Evolutionary conservation across 164 flowering plant genomes (phyloP), one percentile per base, ranked within the genome.

Genomic region (Stephania cephalantha): DNA sequence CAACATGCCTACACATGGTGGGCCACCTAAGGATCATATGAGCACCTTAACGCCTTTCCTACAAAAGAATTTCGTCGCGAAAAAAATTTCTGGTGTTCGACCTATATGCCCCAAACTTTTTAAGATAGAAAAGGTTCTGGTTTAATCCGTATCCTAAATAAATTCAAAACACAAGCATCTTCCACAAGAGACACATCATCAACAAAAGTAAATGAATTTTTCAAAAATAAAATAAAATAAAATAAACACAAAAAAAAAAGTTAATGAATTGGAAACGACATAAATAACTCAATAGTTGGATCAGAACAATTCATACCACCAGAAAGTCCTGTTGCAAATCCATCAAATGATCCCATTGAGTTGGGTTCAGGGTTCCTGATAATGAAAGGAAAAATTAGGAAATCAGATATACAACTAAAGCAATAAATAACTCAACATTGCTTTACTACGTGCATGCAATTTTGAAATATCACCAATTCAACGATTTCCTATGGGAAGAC

Each of bases 291-390:
- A 35, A 35, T 35, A 35, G 15, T 50, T 50, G 20, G 6, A 18
- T 58, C 18, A 10, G 18, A 58, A 58, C 31, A 2, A 65, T 22
- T 22, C 75, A 15, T 78, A 90, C 94, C 91, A 82, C 78, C 68
- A 29, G 89, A 79, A 58, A 69, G 13, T 18, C 80, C 88, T 64
- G 75, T 52, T 76, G 85, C 87, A 74, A 85, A 80, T 50, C 80
- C 70, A 73, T 83, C 90, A 80, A 78, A 88, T 46, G 89, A 83
- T 69, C 84, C 82, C 50, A 80, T 53, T 53, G 84, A 76, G 77
- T 74, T 75, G 72, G 85, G 80, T 9, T 66, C 85, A 2, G 79
- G 76, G 68, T 81, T 78, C 75, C 78, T 88, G 76, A 88, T 88
- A 58, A 70, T 2, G 64, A 46, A 69, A 76, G 42, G 29, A 22